Conservation (phyloP, 1,284 basidiomycete genomes). For the Ganoderma multipileum region DNA sequence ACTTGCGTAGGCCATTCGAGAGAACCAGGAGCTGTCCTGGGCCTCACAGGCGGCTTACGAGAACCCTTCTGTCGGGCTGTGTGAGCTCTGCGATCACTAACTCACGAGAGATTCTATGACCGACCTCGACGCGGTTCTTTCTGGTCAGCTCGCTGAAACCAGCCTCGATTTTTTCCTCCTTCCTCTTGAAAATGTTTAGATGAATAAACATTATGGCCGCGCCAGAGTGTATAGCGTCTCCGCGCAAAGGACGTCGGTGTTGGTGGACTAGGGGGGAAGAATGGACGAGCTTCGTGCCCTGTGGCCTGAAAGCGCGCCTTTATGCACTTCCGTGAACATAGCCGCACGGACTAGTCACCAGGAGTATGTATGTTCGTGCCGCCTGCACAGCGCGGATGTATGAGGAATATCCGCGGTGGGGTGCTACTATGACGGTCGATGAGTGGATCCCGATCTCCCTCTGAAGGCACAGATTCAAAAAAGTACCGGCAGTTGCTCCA, state of each 20-base stretch:
- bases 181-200: slow-evolving; percentile 23
- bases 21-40: background rate
- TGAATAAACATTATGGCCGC: slow-evolving; percentile 21
- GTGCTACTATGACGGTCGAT: background rate
- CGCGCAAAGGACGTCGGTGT: background rate
- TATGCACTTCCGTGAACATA: slow-evolving; percentile 12
- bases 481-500: background rate
- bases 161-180: slow-evolving; percentile 7
- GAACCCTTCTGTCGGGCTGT: slow-evolving; percentile 9
- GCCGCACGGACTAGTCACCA: background rate
- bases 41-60: background rate
- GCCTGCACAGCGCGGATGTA: slow-evolving; percentile 21
- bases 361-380: slow-evolving; percentile 4
- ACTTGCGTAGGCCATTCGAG: background rate
- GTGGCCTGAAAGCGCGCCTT: background rate
- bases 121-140: slow-evolving; percentile 20
- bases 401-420: slow-evolving; percentile 20
- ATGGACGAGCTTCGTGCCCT: background rate
- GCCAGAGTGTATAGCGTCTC: slow-evolving; percentile 6
- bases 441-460: background rate
- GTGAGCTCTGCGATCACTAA: background rate
- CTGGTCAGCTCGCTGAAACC: slow-evolving; percentile 6
- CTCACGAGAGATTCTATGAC: background rate
- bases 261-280: background rate
- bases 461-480: background rate